Percentiles rank a stretch among this genome's conserved stretches.
Evolutionary conservation across 2,329 filamentous ascomycete genomes (phyloP).

Genomic region (Amauroascus niger): DNA sequence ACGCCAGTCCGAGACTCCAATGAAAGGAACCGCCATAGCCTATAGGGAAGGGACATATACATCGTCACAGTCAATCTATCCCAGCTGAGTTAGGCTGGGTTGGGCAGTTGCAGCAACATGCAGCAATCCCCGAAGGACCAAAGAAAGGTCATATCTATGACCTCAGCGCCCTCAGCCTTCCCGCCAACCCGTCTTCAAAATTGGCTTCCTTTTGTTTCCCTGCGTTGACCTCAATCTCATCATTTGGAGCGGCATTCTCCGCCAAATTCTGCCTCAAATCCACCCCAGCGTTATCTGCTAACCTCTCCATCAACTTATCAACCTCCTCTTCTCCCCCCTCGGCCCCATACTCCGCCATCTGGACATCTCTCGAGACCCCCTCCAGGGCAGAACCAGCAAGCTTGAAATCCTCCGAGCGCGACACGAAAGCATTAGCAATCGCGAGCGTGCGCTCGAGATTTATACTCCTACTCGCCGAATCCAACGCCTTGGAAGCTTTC

Average conservation of each 20-base stretch:
- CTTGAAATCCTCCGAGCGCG: conserved; percentile 36
- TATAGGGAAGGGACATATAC: not conserved
- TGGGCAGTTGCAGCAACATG: no score
- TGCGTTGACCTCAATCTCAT: conserved; percentile 33
- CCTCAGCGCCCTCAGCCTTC: conserved; percentile 33
- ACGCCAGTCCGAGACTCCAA: not conserved
- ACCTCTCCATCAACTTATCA: conserved; percentile 37
- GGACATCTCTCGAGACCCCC: conserved; percentile 34
- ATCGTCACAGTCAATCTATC: conserved; percentile 2
- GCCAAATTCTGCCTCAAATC: conserved; percentile 35
- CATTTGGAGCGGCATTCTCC: conserved; percentile 31
- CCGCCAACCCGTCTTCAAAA: conserved; percentile 35
- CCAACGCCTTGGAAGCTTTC: conserved; percentile 37
- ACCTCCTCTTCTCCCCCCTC: conserved; percentile 32
- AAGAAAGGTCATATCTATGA: conserved; percentile 20
- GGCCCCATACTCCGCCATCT: conserved; percentile 38
- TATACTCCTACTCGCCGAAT: conserved; percentile 38
- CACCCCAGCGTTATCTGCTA: conserved; percentile 38
- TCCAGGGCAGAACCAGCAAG: conserved; percentile 36
- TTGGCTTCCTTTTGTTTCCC: conserved; percentile 31
- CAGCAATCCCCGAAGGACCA: not conserved
- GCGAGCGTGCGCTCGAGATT: conserved; percentile 37
- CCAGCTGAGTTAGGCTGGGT: not conserved
- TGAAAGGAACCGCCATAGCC: not conserved
- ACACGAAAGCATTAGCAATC: conserved; percentile 37